A percentile compares a stretch with the other conserved stretches of the same genome.
These are phyloP conservation scores for Verticillium klebahnii DNA, from an alignment of 2,329 filamentous ascomycete genomes.

Conservation along the genomic window DNA sequence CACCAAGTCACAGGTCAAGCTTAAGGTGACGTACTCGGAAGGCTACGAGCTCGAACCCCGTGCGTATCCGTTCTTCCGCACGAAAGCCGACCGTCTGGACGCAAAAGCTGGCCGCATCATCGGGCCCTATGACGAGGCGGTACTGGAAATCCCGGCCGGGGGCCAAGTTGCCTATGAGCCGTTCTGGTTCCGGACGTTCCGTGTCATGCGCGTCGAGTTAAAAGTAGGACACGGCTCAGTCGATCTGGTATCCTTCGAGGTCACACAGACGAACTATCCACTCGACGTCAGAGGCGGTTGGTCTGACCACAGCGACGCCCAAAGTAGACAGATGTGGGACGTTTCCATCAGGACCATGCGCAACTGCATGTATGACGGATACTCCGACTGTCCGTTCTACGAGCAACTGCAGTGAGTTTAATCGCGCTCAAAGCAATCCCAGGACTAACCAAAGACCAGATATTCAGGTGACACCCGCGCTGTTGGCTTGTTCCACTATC, in stretches of 20 bases:
- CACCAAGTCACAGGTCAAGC: conserved; percentile 1
- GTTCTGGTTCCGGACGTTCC: not conserved
- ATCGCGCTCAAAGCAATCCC: not conserved
- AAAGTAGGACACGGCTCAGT: not conserved
- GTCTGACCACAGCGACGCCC: not conserved
- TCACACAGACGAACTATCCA: not conserved
- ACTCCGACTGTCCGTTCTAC: not conserved
- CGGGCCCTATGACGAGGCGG: conserved; percentile 29
- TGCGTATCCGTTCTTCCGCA: conserved; percentile 31
- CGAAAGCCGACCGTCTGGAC: conserved; percentile 30
- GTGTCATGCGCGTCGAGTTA: not conserved
- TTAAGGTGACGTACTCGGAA: conserved; percentile 25
- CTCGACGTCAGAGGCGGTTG: not conserved
- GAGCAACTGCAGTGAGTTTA: not conserved
- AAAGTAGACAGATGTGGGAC: not conserved
- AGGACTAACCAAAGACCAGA: not conserved
- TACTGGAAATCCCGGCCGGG: conserved; percentile 16
- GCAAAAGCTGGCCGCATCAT: conserved; percentile 23
- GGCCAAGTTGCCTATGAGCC: not conserved
- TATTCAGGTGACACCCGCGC: not conserved
- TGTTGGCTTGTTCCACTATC: not conserved
- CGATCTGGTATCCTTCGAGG: not conserved
- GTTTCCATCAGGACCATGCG: conserved; percentile 24
- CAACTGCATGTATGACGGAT: conserved; percentile 22
- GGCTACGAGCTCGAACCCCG: conserved; percentile 27